Base-by-base conservation (phyloP, 768 basidiomycete genomes). In the Pluteus cervinus region DNA sequence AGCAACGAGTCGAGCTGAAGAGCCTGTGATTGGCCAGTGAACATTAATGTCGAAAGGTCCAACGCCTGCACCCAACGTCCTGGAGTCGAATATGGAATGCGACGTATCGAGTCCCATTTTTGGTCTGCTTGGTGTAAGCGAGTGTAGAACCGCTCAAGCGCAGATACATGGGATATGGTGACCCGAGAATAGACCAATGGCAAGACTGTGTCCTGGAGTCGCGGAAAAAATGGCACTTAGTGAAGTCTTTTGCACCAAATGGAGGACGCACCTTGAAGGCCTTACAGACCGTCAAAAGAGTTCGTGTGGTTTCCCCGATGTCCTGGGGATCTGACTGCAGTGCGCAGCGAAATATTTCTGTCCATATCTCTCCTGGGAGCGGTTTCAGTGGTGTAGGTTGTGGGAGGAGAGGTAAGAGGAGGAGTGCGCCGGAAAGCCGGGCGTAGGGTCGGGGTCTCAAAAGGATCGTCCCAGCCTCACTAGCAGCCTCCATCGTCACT, bases 21-120 rank as follows among this genome's bases (percentile, higher is more conserved):
- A 17, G 69, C 62, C 36, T 80, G 69, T 7, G 66, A 57, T 45
- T 68, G 63, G 17, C 71, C 62, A 31, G 50, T 52, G 47, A 62
- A 66, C 29, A 54, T 47, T 23, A 86, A 47, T 15, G 60, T 56
- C 4, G 85, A 79, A 5, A 96, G 61, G 56, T 94, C 83, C 16
- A 96, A 66, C 7, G 54, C 57, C 41, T 80, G 82, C 1, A 94
- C 77, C 84, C 88, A 93, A 53, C 91, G 72, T 20, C 91, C 91
- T 2, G 91, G 91, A 0, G 83, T 73, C 4, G 89, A 92, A 50
- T 83, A 86, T 0, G 86, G 86, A 46, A 86, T 89, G 34, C 91
- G 74, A 36, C 86, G 76, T 40, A 94, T 79, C 29, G 87, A 86
- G 50, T 91, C 88, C 91, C 91, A 94, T 51, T 72, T 74, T 47